phyloP scores from a whole-genome alignment of 2,329 filamentous ascomycete genomes.

The Graphilbum sp. region DNA sequence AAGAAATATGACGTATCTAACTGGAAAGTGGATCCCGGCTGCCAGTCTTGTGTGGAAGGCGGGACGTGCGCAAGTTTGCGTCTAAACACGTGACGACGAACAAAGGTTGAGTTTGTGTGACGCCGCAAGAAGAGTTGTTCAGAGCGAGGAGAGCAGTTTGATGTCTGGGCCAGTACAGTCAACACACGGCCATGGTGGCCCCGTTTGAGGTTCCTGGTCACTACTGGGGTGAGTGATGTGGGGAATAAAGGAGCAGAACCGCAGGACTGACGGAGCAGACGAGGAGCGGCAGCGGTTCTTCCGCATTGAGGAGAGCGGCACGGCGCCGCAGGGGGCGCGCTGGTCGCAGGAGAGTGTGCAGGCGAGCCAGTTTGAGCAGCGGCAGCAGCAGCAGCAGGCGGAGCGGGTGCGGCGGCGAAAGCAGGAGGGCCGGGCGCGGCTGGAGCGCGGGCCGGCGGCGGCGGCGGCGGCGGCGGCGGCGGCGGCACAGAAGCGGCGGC shows the following conservation, averaged over 20 bases:
- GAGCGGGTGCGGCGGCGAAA: neutral
- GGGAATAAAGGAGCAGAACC: too few relatives aligned
- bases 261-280: conserved; percentile 22
- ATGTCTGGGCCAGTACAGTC: too few relatives aligned
- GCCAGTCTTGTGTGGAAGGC: neutral
- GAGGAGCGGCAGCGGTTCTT: conserved; percentile 46
- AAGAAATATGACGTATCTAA: neutral
- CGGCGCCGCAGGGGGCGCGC: conserved; percentile 28
- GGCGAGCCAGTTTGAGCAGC: conserved; percentile 12
- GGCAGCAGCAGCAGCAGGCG: neutral
- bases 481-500: neutral
- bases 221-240: conserved; percentile 34
- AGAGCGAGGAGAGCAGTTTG: too few relatives aligned
- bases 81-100: too few relatives aligned
- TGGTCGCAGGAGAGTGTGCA: conserved; percentile 45
- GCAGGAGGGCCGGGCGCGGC: neutral
- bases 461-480: neutral
- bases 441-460: neutral
- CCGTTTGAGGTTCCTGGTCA: conserved; percentile 31
- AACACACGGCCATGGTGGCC: conserved; percentile 8
- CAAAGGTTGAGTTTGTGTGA: too few relatives aligned
- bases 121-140: too few relatives aligned
- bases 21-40: too few relatives aligned
- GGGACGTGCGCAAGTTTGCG: neutral
- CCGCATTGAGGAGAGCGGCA: conserved; percentile 38